A percentile compares a stretch with the other conserved stretches of the same genome.
Evolutionary conservation across 2,329 filamentous ascomycete species (phyloP).

Genomic region (Fusarium tanahbumbuense): DNA sequence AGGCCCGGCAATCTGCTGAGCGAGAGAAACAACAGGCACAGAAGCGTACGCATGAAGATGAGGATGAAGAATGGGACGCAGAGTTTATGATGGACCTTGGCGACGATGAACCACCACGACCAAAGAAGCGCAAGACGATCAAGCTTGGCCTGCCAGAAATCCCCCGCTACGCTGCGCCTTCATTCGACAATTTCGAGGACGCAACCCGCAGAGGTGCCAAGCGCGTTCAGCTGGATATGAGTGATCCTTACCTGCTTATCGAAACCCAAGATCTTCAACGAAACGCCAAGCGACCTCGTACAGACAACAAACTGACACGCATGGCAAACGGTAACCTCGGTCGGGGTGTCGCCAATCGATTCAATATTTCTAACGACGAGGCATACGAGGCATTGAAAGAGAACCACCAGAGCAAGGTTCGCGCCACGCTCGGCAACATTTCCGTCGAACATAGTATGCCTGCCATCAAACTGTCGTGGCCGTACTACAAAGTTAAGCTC

Average conservation of each 20-base stretch:
- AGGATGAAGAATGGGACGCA: conserved; percentile 72
- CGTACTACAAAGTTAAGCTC: conserved; percentile 92
- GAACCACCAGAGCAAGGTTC: conserved; percentile 95
- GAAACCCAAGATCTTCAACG: conserved; percentile 78
- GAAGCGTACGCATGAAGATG: conserved; percentile 53
- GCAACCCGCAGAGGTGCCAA: conserved; percentile 79
- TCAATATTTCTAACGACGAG: conserved; percentile 96
- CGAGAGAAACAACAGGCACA: conserved; percentile 47
- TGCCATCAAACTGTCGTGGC: conserved; percentile 90
- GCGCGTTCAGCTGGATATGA: conserved; percentile 84
- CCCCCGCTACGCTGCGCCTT: conserved; percentile 71
- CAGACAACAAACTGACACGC: conserved; percentile 70
- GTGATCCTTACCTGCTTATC: conserved; percentile 87
- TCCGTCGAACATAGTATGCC: conserved; percentile 96
- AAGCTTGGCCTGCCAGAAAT: conserved; percentile 70
- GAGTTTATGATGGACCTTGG: conserved; percentile 66
- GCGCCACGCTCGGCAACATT: conserved; percentile 89
- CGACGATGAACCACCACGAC: conserved; percentile 59
- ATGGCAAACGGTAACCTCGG: conserved; percentile 76
- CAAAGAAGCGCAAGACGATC: conserved; percentile 76
- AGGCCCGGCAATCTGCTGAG: conserved; percentile 48
- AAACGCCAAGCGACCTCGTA: conserved; percentile 68
- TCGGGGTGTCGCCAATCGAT: conserved; percentile 80
- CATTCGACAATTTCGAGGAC: conserved; percentile 83
- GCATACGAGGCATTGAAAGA: conserved; percentile 96